Base-by-base conservation (phyloP, 805 yeast species). In the Yamadazyma sp. region DNA sequence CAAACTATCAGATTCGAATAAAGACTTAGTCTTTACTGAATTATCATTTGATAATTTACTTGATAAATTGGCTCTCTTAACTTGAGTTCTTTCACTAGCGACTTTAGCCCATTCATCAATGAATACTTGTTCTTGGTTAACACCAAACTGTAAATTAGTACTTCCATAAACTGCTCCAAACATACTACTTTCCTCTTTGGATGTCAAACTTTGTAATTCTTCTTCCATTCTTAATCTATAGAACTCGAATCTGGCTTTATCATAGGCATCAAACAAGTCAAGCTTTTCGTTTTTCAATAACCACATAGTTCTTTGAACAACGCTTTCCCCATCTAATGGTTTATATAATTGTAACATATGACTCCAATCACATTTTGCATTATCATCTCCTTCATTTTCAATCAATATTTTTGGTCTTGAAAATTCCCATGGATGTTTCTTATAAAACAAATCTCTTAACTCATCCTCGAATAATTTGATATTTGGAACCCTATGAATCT, bases 351-450 rank as follows among this genome's bases (percentile, higher is more conserved):
- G 98, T 47, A 74, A 73, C 57, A 93, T 74, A 33, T 70, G 69
- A 30, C 81, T 70, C 98, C 98, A 93, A 58, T 93, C 87, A 44
- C 70, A 62, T 39, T 70, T 69, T 6, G 56, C 52, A 26, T 58
- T 50, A 30, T 83, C 86, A 28, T 72, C 66, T 6, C 84, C 86
- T 23, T 72, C 70, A 50, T 79, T 84, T 58, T 93, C 98, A 30
- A 88, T 72, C 46, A 93, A 62, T 19, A 78, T 71, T 55, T 85
- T 86, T 10, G 98, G 96, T 48, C 95, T 76, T 1, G 98, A 86
- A 35, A 89, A 68, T 62, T 93, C 98, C 98, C 98, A 93, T 5
- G 98, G 98, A 61, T 93, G 98, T 56, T 89, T 96, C 40, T 79
- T 78, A 60, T 82, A 91, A 53, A 93, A 93, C 16, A 84, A 68